Base-by-base conservation (phyloP, 441 rosid species). In the Gossypium aridum region DNA sequence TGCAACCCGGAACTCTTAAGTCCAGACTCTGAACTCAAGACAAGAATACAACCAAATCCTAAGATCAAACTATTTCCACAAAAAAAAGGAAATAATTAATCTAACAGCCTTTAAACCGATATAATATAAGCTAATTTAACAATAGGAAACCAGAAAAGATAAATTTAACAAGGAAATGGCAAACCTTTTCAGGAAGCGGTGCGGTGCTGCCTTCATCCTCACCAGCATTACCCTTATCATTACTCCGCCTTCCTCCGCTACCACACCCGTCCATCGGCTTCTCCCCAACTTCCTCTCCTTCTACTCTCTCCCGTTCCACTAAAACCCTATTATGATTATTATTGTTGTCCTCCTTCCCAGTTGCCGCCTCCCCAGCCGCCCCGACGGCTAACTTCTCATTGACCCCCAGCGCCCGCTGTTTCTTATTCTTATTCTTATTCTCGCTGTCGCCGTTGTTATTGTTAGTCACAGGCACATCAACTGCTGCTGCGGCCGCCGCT, bases 171-270 rank as follows among this genome's bases (percentile, higher is more conserved):
- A 57, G 34, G 37, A 22, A 57, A 56, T 71, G 37, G 37, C 65
- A 45, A 71, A 91, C 96, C 88, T 83, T 89, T 45, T 86, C 91
- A 0, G 96, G 96, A 26, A 91, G 79, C 0, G 90, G 91, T 3
- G 77, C 80, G 16, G 89, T 76, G 80, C 78, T 75, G 60, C 89
- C 91, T 72, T 90, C 93, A 34, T 90, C 93, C 62, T 87, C 91
- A 0, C 81, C 90, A 7, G 81, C 89, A 77, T 80, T 77, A 7
- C 72, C 92, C 79, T 87, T 89, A 43, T 77, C 87, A 39, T 73
- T 78, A 34, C 90, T 82, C 66, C 80, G 77, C 10, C 87, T 85
- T 7, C 83, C 91, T 9, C 82, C 90, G 31, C 85, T 77, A 57
- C 62, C 71, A 31, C 73, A 77, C n/a, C 73, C 84, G 70, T 84